These are phyloP conservation scores for Monascus purpureus DNA, from an alignment of 495 filamentous ascomycete genomes.

Conservation along the genomic window DNA sequence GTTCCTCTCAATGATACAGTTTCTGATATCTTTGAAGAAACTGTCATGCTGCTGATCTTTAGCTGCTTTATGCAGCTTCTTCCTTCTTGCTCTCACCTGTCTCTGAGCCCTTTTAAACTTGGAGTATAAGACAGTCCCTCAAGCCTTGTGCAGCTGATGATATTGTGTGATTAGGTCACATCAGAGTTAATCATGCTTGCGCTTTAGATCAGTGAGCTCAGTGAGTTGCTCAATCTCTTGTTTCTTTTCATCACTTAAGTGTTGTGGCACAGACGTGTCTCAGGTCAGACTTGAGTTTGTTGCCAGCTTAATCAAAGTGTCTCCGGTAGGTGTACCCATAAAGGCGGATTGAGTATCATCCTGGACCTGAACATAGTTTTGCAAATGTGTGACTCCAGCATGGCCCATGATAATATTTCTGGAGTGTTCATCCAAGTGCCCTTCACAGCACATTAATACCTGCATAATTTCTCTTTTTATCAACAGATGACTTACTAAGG, in stretches of 20 bases:
- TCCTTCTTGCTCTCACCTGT: slow-evolving; percentile 4
- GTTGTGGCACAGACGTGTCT: not conserved
- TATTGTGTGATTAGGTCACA: not conserved
- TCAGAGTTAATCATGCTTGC: not conserved
- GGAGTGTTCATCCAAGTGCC: not conserved
- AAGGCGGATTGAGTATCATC: slow-evolving; percentile 1
- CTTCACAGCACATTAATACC: not conserved
- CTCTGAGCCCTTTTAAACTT: slow-evolving; percentile 5
- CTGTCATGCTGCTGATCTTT: slow-evolving; percentile 1
- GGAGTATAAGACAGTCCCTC: slow-evolving; percentile 1
- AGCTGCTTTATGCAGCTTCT: slow-evolving; percentile 4
- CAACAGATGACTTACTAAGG: not conserved
- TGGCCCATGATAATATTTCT: slow-evolving; percentile 1
- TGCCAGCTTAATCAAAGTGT: no score
- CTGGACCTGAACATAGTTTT: not conserved
- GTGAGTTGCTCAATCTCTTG: not conserved
- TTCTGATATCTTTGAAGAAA: slow-evolving; percentile 10
- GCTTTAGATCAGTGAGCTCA: not conserved
- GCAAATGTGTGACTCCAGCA: not conserved
- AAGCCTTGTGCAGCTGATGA: not conserved
- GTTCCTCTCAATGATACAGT: slow-evolving; percentile 10
- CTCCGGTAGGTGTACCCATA: not conserved
- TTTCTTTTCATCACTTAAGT: no score
- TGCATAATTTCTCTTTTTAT: not conserved
- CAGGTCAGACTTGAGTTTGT: slow-evolving; percentile 1